Base-by-base conservation (phyloP, 2,329 filamentous ascomycete species). In the Monosporascus sp. region DNA sequence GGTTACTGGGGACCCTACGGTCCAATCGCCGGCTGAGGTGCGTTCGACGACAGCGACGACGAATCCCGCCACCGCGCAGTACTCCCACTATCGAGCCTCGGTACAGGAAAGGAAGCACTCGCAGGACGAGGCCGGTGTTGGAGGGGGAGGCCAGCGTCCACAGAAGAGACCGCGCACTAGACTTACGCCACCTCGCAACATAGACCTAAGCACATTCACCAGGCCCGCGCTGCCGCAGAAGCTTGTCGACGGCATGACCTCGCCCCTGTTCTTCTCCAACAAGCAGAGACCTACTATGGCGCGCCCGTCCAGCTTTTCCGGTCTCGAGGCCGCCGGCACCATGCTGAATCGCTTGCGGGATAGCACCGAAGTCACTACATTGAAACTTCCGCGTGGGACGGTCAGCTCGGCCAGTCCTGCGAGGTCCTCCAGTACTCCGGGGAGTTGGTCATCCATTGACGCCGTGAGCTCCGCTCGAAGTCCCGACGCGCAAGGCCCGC, bases 301-400 rank as follows among this genome's bases (percentile, higher is more conserved):
- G 22, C 70, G 76, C 36, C 72, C 74, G 16, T 65, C 70, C 7
- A 73, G 66, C 51, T 69, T 70, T 59, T 61, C 68, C 22, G 66
- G 72, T 22, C 65, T 73, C 16, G 78, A 80, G 53, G 67, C 71
- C 6, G 67, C 75, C 24, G 66, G 69, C 34, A 75, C 73, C 50
- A 79, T 83, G 72, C 70, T 82, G 58, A 71, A 71, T 52, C 73
- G 70, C 50, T 69, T 74, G 53, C 71, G 70, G 37, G 76, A 81
- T 45, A 69, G 75, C n/a, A 60, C 69, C 17, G 77, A 76, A 38
- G 73, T 84, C 27, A 83, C 77, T 20, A 84, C 79, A 51, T 72
- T 81, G 50, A 82, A 79, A 61, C 71, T 84, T 46, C 78, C 82
- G 11, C 73, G 78, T 52, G 80, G 80, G 41, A 81, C 73, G 52